Evolutionary conservation across 2,329 filamentous ascomycete genomes (phyloP), one percentile per base, ranked within the genome.

Genomic region (Fusarium devonianum): DNA sequence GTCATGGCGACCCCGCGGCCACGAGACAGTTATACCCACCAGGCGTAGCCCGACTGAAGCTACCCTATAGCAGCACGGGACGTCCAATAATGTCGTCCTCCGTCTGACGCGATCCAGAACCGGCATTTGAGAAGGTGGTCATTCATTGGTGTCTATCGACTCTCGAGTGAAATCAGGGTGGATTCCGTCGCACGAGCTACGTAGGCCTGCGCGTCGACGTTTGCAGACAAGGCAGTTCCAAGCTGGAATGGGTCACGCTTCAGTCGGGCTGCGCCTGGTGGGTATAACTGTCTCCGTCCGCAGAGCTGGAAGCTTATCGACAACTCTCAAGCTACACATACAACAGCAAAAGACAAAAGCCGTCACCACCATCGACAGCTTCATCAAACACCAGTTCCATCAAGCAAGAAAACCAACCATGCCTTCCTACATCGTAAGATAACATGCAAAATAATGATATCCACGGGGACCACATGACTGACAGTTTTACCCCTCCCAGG

Each of bases 351-450:
- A 28, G 17, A 46, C 33, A 49, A 41, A 35, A 56, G 49, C 32
- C 38, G 54, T 16, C 53, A 45, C 17, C 49, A 53, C 35, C 32
- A 39, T 28, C 53, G 14, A 23, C 36, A 26, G 23, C 8, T 26
- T 3, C 10, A 26, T n/a, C n/a, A 43, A 35, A 35, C 40, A 39
- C 28, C 29, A 35, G 25, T n/a, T 7, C 23, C 23, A 46, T n/a
- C 49, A 42, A 11, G 35, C 41, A 56, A 49, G 29, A 45, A 36
- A 46, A 49, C 11, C 43, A 63, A 79, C 66, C 34, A 83, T 83
- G 80, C 78, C 80, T 74, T 71, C 74, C 66, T 83, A 81, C 72
- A 83, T 84, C 67, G 81, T 83, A 70, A 62, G 73, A 58, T 17
- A n/a, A 14, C 14, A n/a, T 8, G 37, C 14, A 40, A 7, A 26